Percentiles rank a stretch among this genome's conserved stretches.
phyloP scores from a whole-genome alignment of 129 eudicot genomes.

The Glebionis coronaria region DNA sequence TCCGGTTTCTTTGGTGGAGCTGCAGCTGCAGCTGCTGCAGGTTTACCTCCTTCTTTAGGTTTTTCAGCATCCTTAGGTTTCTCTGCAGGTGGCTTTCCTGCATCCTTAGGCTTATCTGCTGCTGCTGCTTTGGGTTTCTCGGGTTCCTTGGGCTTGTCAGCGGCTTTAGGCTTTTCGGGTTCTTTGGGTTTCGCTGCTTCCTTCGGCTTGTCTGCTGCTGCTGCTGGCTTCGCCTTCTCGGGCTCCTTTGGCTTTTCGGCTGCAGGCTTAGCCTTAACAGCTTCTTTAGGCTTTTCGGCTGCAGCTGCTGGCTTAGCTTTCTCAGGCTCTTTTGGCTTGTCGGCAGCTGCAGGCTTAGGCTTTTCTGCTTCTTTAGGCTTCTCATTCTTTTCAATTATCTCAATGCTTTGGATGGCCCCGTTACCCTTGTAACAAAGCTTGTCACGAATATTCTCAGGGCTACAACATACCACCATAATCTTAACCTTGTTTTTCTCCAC shows the following conservation, averaged over 20 bases:
- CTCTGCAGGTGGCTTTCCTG: constrained; percentile 23
- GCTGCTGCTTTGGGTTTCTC: constrained; percentile 25
- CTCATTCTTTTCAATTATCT: constrained; percentile 34
- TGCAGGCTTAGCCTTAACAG: constrained; percentile 17
- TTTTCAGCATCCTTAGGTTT: constrained; percentile 26
- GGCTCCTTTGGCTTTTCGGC: constrained; percentile 19
- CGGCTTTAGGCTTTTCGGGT: constrained; percentile 20
- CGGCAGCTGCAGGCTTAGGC: constrained; percentile 13
- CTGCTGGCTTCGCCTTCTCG: constrained; percentile 16
- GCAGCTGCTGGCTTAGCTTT: constrained; percentile 22
- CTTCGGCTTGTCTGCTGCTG: constrained; percentile 3
- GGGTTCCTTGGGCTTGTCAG: constrained; percentile 22
- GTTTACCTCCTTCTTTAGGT: constrained; percentile 17
- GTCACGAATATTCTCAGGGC: constrained; percentile 53
- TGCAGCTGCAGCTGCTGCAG: not conserved
- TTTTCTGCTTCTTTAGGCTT: not conserved
- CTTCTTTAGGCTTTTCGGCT: constrained; percentile 15
- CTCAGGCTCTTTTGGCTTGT: constrained; percentile 17
- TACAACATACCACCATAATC: constrained; percentile 58
- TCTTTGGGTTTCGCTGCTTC: constrained; percentile 25
- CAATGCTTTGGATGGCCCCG: constrained; percentile 47
- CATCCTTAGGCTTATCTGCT: constrained; percentile 26
- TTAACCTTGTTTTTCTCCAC: constrained; percentile 52
- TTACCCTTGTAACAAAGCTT: constrained; percentile 51
- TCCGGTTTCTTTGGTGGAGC: constrained; percentile 24